phyloP scores from a whole-genome alignment of 2,329 filamentous ascomycete genomes.

The Hymenoscyphus scutula region DNA sequence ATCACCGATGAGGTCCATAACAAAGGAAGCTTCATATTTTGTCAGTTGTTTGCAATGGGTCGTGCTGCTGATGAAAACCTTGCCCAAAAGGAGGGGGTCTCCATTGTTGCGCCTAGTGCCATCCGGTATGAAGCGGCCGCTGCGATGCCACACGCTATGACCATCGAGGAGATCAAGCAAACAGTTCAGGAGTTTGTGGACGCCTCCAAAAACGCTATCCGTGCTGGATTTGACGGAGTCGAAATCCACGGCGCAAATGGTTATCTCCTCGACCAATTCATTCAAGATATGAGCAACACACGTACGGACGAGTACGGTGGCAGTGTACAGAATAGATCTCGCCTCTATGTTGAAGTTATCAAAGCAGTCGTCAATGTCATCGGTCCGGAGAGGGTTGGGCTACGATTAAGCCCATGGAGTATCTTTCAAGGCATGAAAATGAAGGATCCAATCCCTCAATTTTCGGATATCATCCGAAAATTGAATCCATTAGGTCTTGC shows the following conservation, averaged over 20 bases:
- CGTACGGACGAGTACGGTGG: conserved; percentile 54
- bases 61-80: conserved; percentile 35
- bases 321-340: conserved; percentile 48
- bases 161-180: conserved; percentile 38
- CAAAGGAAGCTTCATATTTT: conserved; percentile 58
- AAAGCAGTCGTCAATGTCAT: conserved; percentile 49
- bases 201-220: conserved; percentile 22
- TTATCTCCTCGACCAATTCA: conserved; percentile 29
- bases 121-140: conserved; percentile 16
- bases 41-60: conserved; percentile 61
- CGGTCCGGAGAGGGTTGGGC: conserved; percentile 52
- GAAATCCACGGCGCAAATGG: conserved; percentile 30
- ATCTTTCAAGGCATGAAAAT: conserved; percentile 64
- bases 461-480: conserved; percentile 53
- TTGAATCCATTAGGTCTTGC: conserved; percentile 53
- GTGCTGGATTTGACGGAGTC: conserved; percentile 29
- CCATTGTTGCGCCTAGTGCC: not conserved
- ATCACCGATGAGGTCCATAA: conserved; percentile 61
- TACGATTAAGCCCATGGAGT: conserved; percentile 60
- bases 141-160: conserved; percentile 38
- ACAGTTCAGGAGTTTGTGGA: conserved; percentile 5
- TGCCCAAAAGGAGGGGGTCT: not conserved
- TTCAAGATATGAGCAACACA: conserved; percentile 46
- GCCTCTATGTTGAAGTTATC: conserved; percentile 54
- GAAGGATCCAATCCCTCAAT: conserved; percentile 61